Conservation (phyloP, 2,329 filamentous ascomycete genomes). For the Exophiala alcalophila region DNA sequence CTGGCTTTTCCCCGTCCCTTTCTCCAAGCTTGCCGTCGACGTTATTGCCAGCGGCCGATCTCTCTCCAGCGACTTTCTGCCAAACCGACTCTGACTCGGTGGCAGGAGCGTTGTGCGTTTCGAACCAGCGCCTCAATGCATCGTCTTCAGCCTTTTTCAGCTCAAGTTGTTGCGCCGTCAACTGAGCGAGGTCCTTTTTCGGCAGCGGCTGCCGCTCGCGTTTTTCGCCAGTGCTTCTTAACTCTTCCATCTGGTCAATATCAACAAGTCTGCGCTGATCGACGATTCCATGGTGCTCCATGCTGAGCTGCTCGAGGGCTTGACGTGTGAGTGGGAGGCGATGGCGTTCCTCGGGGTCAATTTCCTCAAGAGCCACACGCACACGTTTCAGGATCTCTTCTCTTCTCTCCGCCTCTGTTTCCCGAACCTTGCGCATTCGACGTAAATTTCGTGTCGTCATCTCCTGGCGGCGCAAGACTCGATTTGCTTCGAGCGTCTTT, state of each 20-base stretch:
- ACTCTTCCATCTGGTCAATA: too few relatives aligned
- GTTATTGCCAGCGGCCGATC: constrained; percentile 9
- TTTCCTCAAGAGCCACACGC: constrained; percentile 33
- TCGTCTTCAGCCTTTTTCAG: constrained; percentile 19
- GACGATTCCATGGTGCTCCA: constrained; percentile 19
- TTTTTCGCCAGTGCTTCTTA: too few relatives aligned
- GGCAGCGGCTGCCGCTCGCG: too few relatives aligned
- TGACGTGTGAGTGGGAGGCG: constrained; percentile 13
- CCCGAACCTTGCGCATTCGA: constrained; percentile 17
- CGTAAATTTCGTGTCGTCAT: constrained; percentile 19
- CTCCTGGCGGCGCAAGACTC: constrained; percentile 19
- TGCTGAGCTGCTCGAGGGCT: constrained; percentile 19
- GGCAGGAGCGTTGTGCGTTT: constrained; percentile 6
- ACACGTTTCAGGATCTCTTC: constrained; percentile 29
- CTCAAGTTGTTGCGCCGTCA: too few relatives aligned
- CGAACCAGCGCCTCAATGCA: constrained; percentile 21
- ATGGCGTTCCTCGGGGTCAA: constrained; percentile 11
- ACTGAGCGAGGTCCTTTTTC: too few relatives aligned
- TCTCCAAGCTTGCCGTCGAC: constrained; percentile 8
- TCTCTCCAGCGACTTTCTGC: constrained; percentile 13
- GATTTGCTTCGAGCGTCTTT: constrained; percentile 17
- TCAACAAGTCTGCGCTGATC: constrained; percentile 8
- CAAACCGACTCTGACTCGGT: constrained; percentile 16
- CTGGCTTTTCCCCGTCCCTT: constrained; percentile 22
- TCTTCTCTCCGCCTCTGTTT: constrained; percentile 23